phyloP scores from a whole-genome alignment of 1,284 basidiomycete genomes.

The Cutaneotrichosporon mucoides region DNA sequence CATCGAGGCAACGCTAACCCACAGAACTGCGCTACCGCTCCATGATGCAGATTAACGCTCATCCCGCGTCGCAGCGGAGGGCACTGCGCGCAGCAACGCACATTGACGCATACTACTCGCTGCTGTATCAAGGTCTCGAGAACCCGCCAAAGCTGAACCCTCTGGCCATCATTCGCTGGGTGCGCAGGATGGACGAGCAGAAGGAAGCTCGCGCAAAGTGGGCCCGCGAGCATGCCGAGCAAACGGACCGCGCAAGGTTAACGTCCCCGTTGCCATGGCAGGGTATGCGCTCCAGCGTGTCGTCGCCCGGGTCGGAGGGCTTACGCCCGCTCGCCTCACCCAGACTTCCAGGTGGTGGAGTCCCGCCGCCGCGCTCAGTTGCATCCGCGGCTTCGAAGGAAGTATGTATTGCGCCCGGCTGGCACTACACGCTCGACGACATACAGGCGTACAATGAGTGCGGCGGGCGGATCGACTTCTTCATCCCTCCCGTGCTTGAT shows the following conservation, averaged over 20 bases:
- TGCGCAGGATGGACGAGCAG: constrained; percentile 30
- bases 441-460: constrained; percentile 31
- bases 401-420: constrained; percentile 18
- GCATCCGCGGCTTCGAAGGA: neutral
- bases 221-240: constrained; percentile 14
- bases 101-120: constrained; percentile 42
- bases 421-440: constrained; percentile 40
- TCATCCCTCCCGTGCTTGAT: constrained; percentile 29
- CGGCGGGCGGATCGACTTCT: constrained; percentile 39
- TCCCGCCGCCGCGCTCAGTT: neutral
- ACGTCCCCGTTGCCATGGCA: neutral
- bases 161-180: constrained; percentile 41
- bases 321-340: neutral
- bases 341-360: neutral
- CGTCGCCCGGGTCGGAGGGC: neutral
- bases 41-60: constrained; percentile 39
- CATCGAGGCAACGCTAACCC: neutral
- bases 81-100: constrained; percentile 38
- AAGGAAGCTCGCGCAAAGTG: constrained; percentile 26
- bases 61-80: constrained; percentile 37
- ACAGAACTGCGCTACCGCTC: constrained; percentile 40
- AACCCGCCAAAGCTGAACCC: constrained; percentile 40
- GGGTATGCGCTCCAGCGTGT: neutral
- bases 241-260: neutral
- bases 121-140: constrained; percentile 39